Base-by-base conservation (phyloP, 345 rosid genomes). In the Gossypioides kirkii region DNA sequence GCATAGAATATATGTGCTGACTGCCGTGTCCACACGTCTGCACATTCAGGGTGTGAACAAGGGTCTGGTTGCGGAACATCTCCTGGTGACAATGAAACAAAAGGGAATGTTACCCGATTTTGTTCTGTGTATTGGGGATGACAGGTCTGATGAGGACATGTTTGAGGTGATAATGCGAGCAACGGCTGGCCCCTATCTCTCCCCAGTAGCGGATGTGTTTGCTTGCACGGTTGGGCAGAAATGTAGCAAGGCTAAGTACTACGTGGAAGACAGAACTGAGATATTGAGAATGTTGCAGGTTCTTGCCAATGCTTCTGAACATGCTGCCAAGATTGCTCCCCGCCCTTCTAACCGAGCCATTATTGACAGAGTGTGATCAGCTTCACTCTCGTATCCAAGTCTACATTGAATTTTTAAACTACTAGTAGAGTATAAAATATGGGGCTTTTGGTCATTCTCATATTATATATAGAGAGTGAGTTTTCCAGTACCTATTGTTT, bases 81-180 rank as follows among this genome's bases (percentile, higher is more conserved):
- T 92, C 20, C 80, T 94, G 4, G 73, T 63, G 45, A 83, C 86
- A 13, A 92, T 89, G 97, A 80, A 78, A 65, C 78, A 82, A 68
- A 86, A 85, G 77, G 94, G 89, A 58, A 85, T 78, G 76, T 89
- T 84, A 66, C 82, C 93, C 8, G 98, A 92, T 80, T 92, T 94
- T 74, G 92, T 92, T 73, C 89, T 94, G 23, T 92, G 98, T 69
- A 83, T 94, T 3, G 98, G 98, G 10, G 98, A 94, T 78, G 98
- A 94, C 78, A 77, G 96, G 20, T 94, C 98, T 0, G 98, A 94
- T 0, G 98, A 94, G 76, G 98, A 94, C 83, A 94, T 94, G 98
- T 94, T 94, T 28, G 95, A 89, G 80, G 98, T 88, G 66, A 90
- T 94, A 76, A 87, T 70, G 83, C 80, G 80, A 16, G 93, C 97